Base-by-base conservation (phyloP, 129 eudicot species). In the Arctium minus region DNA sequence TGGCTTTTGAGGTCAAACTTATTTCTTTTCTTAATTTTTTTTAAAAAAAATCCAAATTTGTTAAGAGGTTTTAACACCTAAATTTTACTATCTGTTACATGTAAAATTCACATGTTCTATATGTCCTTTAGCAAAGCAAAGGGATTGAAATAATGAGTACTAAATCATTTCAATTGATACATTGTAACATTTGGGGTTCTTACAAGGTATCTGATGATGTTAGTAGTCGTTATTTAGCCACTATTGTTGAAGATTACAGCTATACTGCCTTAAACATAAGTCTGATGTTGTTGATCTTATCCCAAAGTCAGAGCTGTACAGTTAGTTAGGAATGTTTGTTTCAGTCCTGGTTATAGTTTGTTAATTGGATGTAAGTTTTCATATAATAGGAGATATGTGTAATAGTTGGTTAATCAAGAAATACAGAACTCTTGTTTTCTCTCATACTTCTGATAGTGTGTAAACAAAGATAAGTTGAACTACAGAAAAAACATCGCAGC, bases 1-100 rank as follows among this genome's bases (percentile, higher is more conserved):
- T 39, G 74, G 75, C n/a, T 73, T 32, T 33, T 70, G 40, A 80
- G 71, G n/a, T 44, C 48, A 72, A 80, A 38, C 73, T 72, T 22
- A 22, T 48, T 27, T 18, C 72, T 11, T 13, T 7, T 65, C 17
- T 40, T 53, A 15, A 4, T 15, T 40, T 40, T 40, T 42, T 42
- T 22, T 22, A 22, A 2, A 53, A 53, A 53, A 13, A 53, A 53
- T 7, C 9, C 27, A 15, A 53, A 53, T 15, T 3, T 53, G 27
- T n/a, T 60, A 17, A n/a, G 13, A 60, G 68, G 17, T 22, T 22
- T 22, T 53, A 53, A 17, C 65, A 53, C 65, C 65, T 53, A 53
- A 15, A 3, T 53, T 17, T 53, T 53, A 15, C 22, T 53, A 53
- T 53, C 22, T 53, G 64, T 53, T 53, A 53, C 64, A 53, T 53